A percentile compares a stretch with the other conserved stretches of the same genome.
Conservation (phyloP, 2,329 filamentous ascomycete species). For the Alternaria consortialis region DNA sequence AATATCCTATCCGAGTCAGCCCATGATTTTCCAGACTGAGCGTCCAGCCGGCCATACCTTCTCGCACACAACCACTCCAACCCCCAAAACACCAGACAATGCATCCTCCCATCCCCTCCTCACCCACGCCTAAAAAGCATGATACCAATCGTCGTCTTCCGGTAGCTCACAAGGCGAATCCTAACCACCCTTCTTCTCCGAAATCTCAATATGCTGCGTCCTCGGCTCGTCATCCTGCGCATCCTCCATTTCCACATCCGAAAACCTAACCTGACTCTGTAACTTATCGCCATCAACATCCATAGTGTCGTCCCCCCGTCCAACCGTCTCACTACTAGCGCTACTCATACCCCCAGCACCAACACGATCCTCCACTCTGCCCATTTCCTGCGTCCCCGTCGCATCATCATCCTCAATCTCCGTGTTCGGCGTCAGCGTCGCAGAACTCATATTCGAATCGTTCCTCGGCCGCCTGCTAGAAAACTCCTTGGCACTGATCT, state of each 20-base stretch:
- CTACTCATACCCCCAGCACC: constrained; percentile 28
- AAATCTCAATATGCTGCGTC: constrained; percentile 36
- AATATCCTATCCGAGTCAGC: too few species aligned
- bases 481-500: constrained; percentile 31
- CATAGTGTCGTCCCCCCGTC: constrained; percentile 29
- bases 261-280: constrained; percentile 21
- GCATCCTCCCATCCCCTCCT: background rate
- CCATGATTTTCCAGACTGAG: too few species aligned
- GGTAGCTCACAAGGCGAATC: too few species aligned
- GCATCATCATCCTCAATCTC: constrained; percentile 37
- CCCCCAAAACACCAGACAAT: background rate
- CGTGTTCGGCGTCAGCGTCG: constrained; percentile 49
- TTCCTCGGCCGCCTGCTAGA: constrained; percentile 13
- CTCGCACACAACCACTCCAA: too few species aligned
- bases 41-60: too few species aligned
- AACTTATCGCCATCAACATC: constrained; percentile 23
- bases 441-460: constrained; percentile 33
- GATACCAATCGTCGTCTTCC: background rate
- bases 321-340: constrained; percentile 36
- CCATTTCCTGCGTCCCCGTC: constrained; percentile 32
- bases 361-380: constrained; percentile 38
- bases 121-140: background rate
- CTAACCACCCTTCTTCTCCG: constrained; percentile 38
- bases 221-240: constrained; percentile 17
- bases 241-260: constrained; percentile 39